phyloP scores from a whole-genome alignment of 306 rosid species.

The Mimosa bimucronata region DNA sequence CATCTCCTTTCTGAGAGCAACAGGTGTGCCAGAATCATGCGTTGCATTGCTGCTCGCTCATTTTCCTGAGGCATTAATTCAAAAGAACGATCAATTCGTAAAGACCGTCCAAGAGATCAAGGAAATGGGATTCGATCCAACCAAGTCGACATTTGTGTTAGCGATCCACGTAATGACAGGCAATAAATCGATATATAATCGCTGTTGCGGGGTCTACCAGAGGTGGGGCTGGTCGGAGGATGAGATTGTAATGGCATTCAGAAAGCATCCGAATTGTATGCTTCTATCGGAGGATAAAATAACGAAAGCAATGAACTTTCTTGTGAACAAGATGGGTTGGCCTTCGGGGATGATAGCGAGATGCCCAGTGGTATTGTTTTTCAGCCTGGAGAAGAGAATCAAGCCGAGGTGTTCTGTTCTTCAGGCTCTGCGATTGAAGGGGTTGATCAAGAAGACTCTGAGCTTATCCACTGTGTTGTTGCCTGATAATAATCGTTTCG shows the following conservation, averaged over 20 bases:
- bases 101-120: conserved; percentile 21
- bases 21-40: conserved; percentile 34
- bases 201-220: conserved; percentile 31
- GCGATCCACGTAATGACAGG: conserved; percentile 31
- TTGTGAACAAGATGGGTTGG: conserved; percentile 41
- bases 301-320: conserved; percentile 37
- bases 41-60: conserved; percentile 36
- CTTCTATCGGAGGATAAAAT: conserved; percentile 36
- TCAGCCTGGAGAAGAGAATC: conserved; percentile 37
- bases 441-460: conserved; percentile 35
- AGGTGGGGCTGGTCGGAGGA: conserved; percentile 40
- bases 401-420: conserved; percentile 37
- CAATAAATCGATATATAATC: conserved; percentile 33
- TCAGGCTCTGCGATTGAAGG: conserved; percentile 29
- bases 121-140: conserved; percentile 39
- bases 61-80: conserved; percentile 34
- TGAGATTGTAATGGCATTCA: conserved; percentile 32
- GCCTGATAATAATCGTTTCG: conserved; percentile 18
- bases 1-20: conserved; percentile 20
- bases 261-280: conserved; percentile 39
- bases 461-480: conserved; percentile 33
- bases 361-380: conserved; percentile 37
- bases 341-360: conserved; percentile 35
- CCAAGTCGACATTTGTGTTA: conserved; percentile 30
- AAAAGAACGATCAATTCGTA: conserved; percentile 25